A percentile compares a stretch with the other conserved stretches of the same genome.
phyloP scores from a whole-genome alignment of 495 filamentous ascomycete genomes.

The Aspergillus campestris region DNA sequence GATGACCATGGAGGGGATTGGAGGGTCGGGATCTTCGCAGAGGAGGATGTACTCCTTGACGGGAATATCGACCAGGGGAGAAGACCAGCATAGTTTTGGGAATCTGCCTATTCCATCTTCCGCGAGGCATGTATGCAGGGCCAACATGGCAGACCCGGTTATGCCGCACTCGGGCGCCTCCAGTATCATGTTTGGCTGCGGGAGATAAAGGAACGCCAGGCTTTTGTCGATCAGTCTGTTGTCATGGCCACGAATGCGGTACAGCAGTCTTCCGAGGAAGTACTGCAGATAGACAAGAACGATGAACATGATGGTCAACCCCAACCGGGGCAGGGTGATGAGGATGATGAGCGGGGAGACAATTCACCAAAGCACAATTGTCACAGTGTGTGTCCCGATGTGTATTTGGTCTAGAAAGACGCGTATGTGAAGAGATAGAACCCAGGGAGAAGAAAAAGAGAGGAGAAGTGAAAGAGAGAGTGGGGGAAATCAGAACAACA shows the following conservation, averaged over 20 bases:
- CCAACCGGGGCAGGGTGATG: not conserved
- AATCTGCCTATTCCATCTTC: constrained; percentile 29
- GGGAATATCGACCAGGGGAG: constrained; percentile 6
- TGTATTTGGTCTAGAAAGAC: not conserved
- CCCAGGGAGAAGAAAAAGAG: not conserved
- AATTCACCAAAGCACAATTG: constrained; percentile 1
- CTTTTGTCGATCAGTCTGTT: constrained; percentile 16
- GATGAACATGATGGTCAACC: not conserved
- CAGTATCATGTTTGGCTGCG: constrained; percentile 33
- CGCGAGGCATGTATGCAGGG: constrained; percentile 27
- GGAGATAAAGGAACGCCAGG: constrained; percentile 19
- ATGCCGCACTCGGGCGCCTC: constrained; percentile 32
- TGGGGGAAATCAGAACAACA: not conserved
- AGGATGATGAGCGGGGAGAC: constrained; percentile 18
- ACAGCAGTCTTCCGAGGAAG: constrained; percentile 13
- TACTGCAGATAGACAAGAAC: constrained; percentile 18
- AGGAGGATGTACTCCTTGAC: constrained; percentile 43
- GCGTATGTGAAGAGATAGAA: not conserved
- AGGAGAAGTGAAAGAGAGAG: not conserved
- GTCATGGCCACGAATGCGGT: constrained; percentile 23
- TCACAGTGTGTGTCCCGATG: no score
- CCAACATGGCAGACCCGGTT: constrained; percentile 24
- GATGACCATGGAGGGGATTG: constrained; percentile 34
- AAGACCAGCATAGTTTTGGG: constrained; percentile 33
- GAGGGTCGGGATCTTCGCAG: constrained; percentile 44